Evolutionary conservation across 805 yeast species (phyloP).

Genomic region (Ogataea saltuana): DNA sequence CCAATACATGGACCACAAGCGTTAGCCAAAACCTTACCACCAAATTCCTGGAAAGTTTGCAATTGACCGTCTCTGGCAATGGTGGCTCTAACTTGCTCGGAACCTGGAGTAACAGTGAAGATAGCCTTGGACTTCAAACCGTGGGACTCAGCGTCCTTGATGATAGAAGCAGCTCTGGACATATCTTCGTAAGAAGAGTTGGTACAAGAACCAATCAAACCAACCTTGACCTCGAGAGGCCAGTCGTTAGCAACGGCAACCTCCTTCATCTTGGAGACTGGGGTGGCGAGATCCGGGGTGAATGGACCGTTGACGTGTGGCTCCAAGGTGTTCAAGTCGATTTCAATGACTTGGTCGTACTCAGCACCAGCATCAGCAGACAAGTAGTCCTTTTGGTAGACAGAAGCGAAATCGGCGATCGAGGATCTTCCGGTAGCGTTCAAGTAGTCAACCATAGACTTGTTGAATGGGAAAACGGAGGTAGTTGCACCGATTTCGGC

Average conservation of each 20-base stretch:
- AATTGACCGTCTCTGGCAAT: slow-evolving; percentile 92
- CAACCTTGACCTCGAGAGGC: slow-evolving; percentile 87
- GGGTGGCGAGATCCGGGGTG: slow-evolving; percentile 97
- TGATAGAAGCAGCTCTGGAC: slow-evolving; percentile 92
- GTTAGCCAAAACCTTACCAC: slow-evolving; percentile 91
- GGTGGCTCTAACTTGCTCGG: slow-evolving; percentile 97
- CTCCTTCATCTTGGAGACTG: slow-evolving; percentile 76
- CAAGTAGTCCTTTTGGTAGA: slow-evolving; percentile 51
- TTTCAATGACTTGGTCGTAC: slow-evolving; percentile 91
- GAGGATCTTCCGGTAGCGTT: slow-evolving; percentile 80
- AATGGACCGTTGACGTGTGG: slow-evolving; percentile 98
- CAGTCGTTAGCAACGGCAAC: slow-evolving; percentile 73
- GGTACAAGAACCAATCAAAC: slow-evolving; percentile 97
- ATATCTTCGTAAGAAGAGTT: slow-evolving; percentile 98
- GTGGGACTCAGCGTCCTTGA: slow-evolving; percentile 79
- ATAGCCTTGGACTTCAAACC: slow-evolving; percentile 91
- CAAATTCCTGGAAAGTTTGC: slow-evolving; percentile 76
- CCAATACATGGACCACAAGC: slow-evolving; percentile 99
- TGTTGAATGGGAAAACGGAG: slow-evolving; percentile 89
- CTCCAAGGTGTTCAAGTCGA: slow-evolving; percentile 81
- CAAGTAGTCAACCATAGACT: slow-evolving; percentile 56
- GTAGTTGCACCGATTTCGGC: slow-evolving; percentile 99
- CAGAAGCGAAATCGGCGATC: slow-evolving; percentile 72
- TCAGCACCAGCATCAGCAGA: slow-evolving; percentile 85
- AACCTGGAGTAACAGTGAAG: slow-evolving; percentile 96